Conservation (phyloP, 23 red algal species). For the Agarophyton chilense region DNA sequence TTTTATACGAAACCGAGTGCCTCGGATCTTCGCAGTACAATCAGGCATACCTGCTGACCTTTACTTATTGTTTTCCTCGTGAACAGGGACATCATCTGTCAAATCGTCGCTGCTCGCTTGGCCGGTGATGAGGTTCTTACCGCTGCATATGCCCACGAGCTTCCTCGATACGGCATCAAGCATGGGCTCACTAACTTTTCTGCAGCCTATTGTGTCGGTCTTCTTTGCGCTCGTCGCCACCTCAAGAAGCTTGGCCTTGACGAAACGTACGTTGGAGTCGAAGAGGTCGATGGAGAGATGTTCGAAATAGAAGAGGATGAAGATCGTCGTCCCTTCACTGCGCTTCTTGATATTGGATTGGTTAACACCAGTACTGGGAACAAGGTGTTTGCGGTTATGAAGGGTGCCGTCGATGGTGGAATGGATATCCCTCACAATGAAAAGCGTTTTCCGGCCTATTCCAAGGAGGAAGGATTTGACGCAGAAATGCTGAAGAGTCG, state of each 20-base stretch:
- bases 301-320: slow-evolving; percentile 94
- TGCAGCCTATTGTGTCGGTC: slow-evolving; percentile 92
- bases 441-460: slow-evolving; percentile 95
- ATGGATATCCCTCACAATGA: slow-evolving; percentile 98
- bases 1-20: slow-evolving; percentile 14
- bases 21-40: slow-evolving; percentile 59
- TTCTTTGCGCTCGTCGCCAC: slow-evolving; percentile 87
- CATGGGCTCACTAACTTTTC: slow-evolving; percentile 97
- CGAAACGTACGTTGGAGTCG: slow-evolving; percentile 88
- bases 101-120: slow-evolving; percentile 88
- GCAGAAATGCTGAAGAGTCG: slow-evolving; percentile 86
- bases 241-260: slow-evolving; percentile 86
- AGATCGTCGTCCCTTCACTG: slow-evolving; percentile 90
- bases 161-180: slow-evolving; percentile 97
- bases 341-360: slow-evolving; percentile 93
- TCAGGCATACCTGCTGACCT: not conserved
- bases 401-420: slow-evolving; percentile 97
- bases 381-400: slow-evolving; percentile 98
- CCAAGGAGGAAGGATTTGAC: slow-evolving; percentile 96
- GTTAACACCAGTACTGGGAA: slow-evolving; percentile 87
- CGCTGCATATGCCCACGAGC: slow-evolving; percentile 97
- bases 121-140: slow-evolving; percentile 91
- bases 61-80: slow-evolving; percentile 1
- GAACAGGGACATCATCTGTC: slow-evolving; percentile 90
- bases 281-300: slow-evolving; percentile 93